Evolutionary conservation across 352 stramenopile genomes (phyloP).

Genomic region (Globisporangium alternatum): DNA sequence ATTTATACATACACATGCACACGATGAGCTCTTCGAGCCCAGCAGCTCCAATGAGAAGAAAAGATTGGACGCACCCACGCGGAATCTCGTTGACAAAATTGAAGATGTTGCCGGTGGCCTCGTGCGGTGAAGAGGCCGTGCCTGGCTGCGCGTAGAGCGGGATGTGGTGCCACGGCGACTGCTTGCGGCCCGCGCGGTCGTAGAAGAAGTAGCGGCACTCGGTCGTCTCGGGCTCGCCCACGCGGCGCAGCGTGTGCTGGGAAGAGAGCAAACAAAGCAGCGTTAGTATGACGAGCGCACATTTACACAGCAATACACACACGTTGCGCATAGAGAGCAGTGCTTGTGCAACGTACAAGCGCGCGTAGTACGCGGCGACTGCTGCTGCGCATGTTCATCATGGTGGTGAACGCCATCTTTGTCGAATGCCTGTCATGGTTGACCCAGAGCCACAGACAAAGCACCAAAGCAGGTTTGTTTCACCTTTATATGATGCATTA

Average conservation of each 20-base stretch:
- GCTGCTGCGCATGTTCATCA: constrained; percentile 1
- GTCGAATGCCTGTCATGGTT: constrained; percentile 3
- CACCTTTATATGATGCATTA: neutral
- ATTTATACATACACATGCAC: neutral
- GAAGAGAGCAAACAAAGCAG: neutral
- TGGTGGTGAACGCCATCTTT: neutral
- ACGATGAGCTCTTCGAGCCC: too few species aligned
- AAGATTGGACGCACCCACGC: constrained; percentile 34
- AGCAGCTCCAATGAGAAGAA: too few species aligned
- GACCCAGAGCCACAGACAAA: neutral
- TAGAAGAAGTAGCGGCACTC: constrained; percentile 86
- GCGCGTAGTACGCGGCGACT: constrained; percentile 3
- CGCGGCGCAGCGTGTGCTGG: constrained; percentile 65
- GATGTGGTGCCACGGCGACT: constrained; percentile 93
- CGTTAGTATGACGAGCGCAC: neutral
- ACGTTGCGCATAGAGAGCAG: neutral
- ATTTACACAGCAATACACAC: neutral
- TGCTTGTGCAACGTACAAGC: neutral
- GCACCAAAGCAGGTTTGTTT: neutral
- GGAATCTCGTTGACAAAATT: constrained; percentile 96
- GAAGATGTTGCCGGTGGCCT: constrained; percentile 56
- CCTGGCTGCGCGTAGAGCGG: constrained; percentile 63
- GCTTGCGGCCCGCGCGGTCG: constrained; percentile 64
- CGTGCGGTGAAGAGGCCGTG: constrained; percentile 27
- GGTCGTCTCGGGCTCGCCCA: constrained; percentile 57